Base-by-base conservation (phyloP, 352 stramenopile genomes). In the Pythium coloratum region DNA sequence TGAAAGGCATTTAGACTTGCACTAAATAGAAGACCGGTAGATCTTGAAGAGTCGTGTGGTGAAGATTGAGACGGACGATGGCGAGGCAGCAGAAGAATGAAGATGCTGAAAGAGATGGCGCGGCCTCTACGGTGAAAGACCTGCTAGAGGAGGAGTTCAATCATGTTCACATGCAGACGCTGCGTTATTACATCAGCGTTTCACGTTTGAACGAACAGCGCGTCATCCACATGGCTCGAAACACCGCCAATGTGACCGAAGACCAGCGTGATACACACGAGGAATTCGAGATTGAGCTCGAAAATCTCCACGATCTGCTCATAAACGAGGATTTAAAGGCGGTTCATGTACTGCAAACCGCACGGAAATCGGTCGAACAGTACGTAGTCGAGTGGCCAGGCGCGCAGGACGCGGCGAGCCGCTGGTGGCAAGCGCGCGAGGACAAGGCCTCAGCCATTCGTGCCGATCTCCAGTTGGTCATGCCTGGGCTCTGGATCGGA, bases 381-480 rank as follows among this genome's bases (percentile, higher is more conserved):
- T 63, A 62, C 32, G 51, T 77, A 3, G 34, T 9, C 9, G 16
- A 38, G 7, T 77, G 71, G 71, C 10, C 40, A 16, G 56, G 40
- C 0, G 44, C 59, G 24, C 24, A 58, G 1, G 36, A 62, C 20
- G 58, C 59, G 1, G 56, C 59, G 20, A 46, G 49, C 14, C 40
- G 59, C 16, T 70, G 70, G 47, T 77, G 56, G 68, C 40, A 40
- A 20, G 44, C 42, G 4, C 66, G 66, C 4, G 30, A 34, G 0
- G 58, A 71, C 44, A 54, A 71, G 33, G 33, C 28, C 18, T 51
- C 72, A 4, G 74, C 64, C 2, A 42, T 75, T 6, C 28, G 60
- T n/a, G 66, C 71, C 38, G 67, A 80, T 38, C 60, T 84, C 28
- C 69, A 79, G 24, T 53, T 84, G 20, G 72, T 82, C 2, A 47